Evolutionary conservation across 2,329 filamentous ascomycete genomes (phyloP), one percentile per base, ranked within the genome.

Genomic region (Fusarium nurragi): DNA sequence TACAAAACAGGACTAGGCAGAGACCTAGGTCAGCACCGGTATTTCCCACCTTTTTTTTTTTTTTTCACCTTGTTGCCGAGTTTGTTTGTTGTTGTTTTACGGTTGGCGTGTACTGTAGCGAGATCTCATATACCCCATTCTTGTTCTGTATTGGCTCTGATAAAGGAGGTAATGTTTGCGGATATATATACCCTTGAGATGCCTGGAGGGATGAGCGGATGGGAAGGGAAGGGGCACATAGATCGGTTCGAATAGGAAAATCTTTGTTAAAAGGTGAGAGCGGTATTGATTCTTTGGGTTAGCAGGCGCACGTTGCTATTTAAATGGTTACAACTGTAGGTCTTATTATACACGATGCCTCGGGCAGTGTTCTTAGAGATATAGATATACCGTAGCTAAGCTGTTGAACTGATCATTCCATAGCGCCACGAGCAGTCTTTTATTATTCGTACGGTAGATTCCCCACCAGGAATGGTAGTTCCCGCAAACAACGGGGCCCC

Each of bases 1-100:
- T 45, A n/a, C 38, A 47, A 40, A 64, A 66, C 63, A 67, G 63
- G n/a, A 67, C 64, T 65, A 47, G 57, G 52, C n/a, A 49, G 18
- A 45, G 36, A 47, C 49, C 53, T 52, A 54, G 63, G 63, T 49
- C 25, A 52, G 38, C 52, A 64, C 32, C 32, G 43, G 32, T 7
- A 39, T 36, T 54, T 45, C 23, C 36, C 34, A 18, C 4, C 26
- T 34, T 16, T 23, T 34, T 32, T 34, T 16, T 23, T 34, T 46
- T 23, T 32, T 19, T 23, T 19, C 18, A 16, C 23, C 37, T 30
- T 48, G 28, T 16, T 25, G 40, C 34, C 30, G 10, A 37, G 37
- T 57, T 14, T 12, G 37, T 32, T 37, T 63, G n/a, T 10, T 44
- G n/a, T 64, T 41, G 28, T 18, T 34, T 39, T 48, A 12, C 41